Base-by-base conservation (phyloP, 148 eudicot genomes). In the Cornus florida region DNA sequence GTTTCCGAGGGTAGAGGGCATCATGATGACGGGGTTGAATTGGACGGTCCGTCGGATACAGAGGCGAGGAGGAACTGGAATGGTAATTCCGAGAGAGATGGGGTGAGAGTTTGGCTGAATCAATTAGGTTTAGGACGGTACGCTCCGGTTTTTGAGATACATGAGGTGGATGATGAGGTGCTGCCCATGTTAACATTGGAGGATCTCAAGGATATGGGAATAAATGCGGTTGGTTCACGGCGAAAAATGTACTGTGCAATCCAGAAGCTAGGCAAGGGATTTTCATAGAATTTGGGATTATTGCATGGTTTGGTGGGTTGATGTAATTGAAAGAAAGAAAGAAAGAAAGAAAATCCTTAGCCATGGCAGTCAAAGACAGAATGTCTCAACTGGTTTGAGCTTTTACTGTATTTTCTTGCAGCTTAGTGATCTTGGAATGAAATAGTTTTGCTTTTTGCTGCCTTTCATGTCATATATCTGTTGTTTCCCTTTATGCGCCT, bases 161-260 rank as follows among this genome's bases (percentile, higher is more conserved):
- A 92, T 77, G 95, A 90, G 74, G 95, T 92, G 43, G 93, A 92
- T 75, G 93, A 90, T 14, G 93, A 90, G 83, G 92, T 92, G 46
- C 70, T 92, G 86, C 95, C 95, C 6, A 32, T 90, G 90, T 66
- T 92, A 67, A 92, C 95, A 28, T 83, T 90, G 75, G 95, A 92
- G 82, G 95, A 92, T 87, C 86, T 92, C 13, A 92, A 88, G 77
- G 95, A 92, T 81, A 92, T 92, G 95, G 93, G 95, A 35, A 90
- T 92, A 11, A 87, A 88, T 74, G 95, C 93, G 0, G 95, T 92
- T 66, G 95, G 95, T 1, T 88, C 95, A 0, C 87, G 93, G 77
- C 70, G 95, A 85, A 92, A 92, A 79, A 86, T 90, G 86, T 92
- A 50, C 67, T 84, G 80, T 62, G 90, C 91, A 10, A 90, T 92